Percentiles rank a stretch among this genome's conserved stretches.
phyloP scores from a whole-genome alignment of 2,329 filamentous ascomycete species.

The Fusarium sp. region DNA sequence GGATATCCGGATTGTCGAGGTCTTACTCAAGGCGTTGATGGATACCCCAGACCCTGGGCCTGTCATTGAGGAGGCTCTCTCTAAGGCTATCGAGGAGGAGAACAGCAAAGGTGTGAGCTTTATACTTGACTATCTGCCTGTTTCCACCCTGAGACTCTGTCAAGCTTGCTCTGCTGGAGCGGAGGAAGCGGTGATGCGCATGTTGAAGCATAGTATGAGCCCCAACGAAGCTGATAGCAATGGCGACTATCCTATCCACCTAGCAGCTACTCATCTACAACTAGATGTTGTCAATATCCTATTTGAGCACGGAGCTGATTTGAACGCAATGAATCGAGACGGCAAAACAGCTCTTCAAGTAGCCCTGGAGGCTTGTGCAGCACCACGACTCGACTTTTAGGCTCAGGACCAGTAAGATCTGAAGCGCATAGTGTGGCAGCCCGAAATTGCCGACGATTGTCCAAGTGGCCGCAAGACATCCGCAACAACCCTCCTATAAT shows the following conservation, averaged over 20 bases:
- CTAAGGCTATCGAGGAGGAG: neutral
- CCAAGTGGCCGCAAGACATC: neutral
- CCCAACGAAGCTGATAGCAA: neutral
- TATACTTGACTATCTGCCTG: neutral
- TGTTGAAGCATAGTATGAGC: constrained; percentile 8
- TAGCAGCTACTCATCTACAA: neutral
- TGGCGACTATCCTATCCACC: neutral
- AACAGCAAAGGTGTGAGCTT: neutral
- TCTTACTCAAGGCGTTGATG: neutral
- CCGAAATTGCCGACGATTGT: neutral
- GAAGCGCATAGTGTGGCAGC: neutral
- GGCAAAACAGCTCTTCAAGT: neutral
- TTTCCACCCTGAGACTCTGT: neutral
- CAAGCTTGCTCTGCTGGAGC: neutral
- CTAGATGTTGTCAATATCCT: constrained; percentile 1
- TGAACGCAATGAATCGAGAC: neutral
- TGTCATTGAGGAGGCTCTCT: neutral
- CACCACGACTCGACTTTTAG: neutral
- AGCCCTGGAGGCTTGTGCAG: constrained; percentile 5
- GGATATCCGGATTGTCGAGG: neutral
- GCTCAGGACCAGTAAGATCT: neutral
- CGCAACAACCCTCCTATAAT: neutral
- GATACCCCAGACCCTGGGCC: neutral
- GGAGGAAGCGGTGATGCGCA: neutral
- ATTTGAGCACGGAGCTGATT: neutral